Percentiles rank a stretch among this genome's conserved stretches.
These are phyloP conservation scores for Achlya hypogyna DNA, from an alignment of 352 stramenopile species.

Conservation along the genomic window DNA sequence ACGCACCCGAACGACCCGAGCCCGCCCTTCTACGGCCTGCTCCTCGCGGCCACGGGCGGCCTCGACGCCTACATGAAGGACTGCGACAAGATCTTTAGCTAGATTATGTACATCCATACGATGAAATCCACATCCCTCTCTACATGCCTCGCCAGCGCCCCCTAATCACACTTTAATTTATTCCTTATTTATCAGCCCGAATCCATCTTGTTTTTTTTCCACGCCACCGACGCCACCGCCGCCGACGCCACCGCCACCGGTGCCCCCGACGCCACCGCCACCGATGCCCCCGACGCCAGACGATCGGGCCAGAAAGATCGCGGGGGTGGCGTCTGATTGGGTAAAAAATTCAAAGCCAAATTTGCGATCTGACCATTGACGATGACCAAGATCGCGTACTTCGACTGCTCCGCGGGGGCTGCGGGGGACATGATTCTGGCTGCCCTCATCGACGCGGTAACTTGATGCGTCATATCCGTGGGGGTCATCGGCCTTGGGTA, in stretches of 20 bases:
- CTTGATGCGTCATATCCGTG: constrained; percentile 25
- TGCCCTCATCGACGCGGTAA: constrained; percentile 80
- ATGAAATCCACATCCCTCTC: not conserved
- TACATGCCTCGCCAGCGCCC: not conserved
- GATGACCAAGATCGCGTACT: constrained; percentile 52
- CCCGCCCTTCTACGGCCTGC: constrained; percentile 96
- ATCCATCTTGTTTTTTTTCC: constrained; percentile 23
- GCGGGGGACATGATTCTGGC: constrained; percentile 89
- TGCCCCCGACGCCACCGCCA: too few relatives aligned
- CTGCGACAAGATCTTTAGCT: constrained; percentile 5
- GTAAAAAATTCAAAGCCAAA: not conserved
- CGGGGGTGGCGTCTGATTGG: not conserved
- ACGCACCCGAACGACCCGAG: constrained; percentile 92
- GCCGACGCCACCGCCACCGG: too few relatives aligned
- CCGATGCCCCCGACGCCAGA: too few relatives aligned
- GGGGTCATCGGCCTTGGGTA: constrained; percentile 18
- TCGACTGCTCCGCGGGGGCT: constrained; percentile 86
- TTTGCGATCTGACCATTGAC: not conserved
- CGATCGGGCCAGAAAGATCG: not conserved
- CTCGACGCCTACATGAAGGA: constrained; percentile 58
- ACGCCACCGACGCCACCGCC: too few relatives aligned
- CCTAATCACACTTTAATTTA: not conserved
- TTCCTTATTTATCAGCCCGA: constrained; percentile 14
- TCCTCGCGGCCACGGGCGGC: constrained; percentile 84
- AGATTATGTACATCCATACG: not conserved